Percentiles rank a stretch among this genome's conserved stretches.
phyloP scores from a whole-genome alignment of 345 rosid genomes.

The Angophora floribunda region DNA sequence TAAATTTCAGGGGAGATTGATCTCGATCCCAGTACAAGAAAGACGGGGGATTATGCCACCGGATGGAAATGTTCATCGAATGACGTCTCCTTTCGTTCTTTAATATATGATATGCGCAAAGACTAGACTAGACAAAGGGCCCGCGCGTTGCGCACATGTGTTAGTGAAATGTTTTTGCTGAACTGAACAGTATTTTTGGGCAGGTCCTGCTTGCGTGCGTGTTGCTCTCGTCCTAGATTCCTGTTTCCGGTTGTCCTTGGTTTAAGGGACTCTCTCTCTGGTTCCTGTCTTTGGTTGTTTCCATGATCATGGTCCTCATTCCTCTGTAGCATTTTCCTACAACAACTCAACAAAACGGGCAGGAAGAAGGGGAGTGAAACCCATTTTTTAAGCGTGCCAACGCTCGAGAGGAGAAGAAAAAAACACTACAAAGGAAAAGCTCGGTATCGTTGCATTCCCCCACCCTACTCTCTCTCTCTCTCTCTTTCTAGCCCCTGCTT shows the following conservation, averaged over 20 bases:
- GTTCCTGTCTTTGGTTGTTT: neutral
- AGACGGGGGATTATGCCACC: neutral
- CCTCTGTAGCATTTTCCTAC: neutral
- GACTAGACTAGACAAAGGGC: neutral
- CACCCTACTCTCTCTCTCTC: neutral
- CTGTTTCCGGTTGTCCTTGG: neutral
- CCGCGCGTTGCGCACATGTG: neutral
- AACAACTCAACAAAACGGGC: neutral
- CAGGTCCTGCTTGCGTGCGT: neutral
- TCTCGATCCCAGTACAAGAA: neutral
- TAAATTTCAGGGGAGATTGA: neutral
- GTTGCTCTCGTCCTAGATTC: neutral
- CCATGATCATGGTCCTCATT: neutral
- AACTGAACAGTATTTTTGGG: neutral
- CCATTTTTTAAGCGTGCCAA: neutral
- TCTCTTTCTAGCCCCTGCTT: neutral
- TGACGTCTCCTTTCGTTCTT: neutral
- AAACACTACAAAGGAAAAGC: neutral
- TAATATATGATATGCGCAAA: neutral
- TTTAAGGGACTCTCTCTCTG: neutral
- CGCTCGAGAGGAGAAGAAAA: neutral
- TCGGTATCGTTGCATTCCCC: neutral
- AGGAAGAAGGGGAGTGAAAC: neutral
- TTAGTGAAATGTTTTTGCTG: neutral
- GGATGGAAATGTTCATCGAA: neutral